A percentile compares a stretch with the other conserved stretches of the same genome.
Evolutionary conservation across 2,329 filamentous ascomycete genomes (phyloP).

Genomic region (Alternaria gansuensis): DNA sequence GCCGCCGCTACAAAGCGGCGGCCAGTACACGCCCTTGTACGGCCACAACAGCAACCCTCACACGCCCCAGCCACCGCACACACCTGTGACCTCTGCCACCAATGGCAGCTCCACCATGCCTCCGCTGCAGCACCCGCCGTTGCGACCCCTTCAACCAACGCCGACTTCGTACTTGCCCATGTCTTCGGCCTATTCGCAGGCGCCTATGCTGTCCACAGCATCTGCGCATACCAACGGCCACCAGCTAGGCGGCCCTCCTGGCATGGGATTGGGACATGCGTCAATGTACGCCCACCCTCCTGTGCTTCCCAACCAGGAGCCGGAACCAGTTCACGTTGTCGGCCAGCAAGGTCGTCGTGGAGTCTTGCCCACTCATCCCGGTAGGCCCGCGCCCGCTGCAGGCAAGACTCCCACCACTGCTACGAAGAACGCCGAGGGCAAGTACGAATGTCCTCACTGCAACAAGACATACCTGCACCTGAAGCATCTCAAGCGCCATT

Average conservation of each 20-base stretch:
- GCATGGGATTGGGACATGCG: constrained; percentile 50
- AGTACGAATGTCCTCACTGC: constrained; percentile 97
- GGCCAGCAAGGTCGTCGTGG: constrained; percentile 92
- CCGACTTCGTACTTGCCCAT: constrained; percentile 48
- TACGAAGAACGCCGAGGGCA: constrained; percentile 94
- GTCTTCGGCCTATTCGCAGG: constrained; percentile 49
- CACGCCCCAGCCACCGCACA: constrained; percentile 50
- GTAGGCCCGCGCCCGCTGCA: constrained; percentile 78
- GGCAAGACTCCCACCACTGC: constrained; percentile 87
- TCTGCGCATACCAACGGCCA: constrained; percentile 48
- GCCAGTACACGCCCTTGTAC: constrained; percentile 47
- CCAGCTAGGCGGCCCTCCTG: constrained; percentile 50
- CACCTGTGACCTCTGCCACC: constrained; percentile 46
- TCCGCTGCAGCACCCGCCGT: constrained; percentile 50
- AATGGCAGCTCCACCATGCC: constrained; percentile 46
- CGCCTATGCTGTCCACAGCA: constrained; percentile 46
- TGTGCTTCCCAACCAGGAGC: constrained; percentile 54
- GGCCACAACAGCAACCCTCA: constrained; percentile 51
- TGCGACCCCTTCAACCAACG: constrained; percentile 51
- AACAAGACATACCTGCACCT: constrained; percentile 98
- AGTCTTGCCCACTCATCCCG: constrained; percentile 89
- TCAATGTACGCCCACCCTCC: constrained; percentile 52
- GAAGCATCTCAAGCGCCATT: constrained; percentile 96
- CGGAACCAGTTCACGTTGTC: constrained; percentile 85
- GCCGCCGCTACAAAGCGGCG: constrained; percentile 47